A percentile compares a stretch with the other conserved stretches of the same genome.
These are phyloP conservation scores for Inga laurina DNA, from an alignment of 306 rosid species.

Conservation along the genomic window DNA sequence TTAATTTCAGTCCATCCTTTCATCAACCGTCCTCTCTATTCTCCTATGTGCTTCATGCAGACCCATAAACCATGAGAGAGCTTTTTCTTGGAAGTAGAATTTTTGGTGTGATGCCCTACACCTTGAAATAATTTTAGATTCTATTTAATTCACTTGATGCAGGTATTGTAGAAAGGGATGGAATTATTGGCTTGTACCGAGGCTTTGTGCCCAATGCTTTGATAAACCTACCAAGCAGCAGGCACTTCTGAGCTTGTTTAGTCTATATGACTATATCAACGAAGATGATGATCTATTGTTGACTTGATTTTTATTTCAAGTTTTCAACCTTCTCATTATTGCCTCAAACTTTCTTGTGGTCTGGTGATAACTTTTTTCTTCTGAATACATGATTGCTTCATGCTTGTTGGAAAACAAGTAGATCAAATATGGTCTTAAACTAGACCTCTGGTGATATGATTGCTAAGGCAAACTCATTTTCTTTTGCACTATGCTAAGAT, in stretches of 20 bases:
- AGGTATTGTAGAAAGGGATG: constrained; percentile 83
- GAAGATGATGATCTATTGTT: neutral
- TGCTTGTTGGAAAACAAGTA: neutral
- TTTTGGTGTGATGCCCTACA: neutral
- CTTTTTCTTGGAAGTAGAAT: no score
- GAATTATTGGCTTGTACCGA: constrained; percentile 77
- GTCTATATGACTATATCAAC: neutral
- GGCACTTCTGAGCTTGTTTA: constrained; percentile 45
- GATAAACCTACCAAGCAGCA: constrained; percentile 86
- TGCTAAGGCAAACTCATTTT: neutral
- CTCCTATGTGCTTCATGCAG: no score
- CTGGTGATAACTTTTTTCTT: constrained; percentile 11
- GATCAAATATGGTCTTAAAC: constrained; percentile 3
- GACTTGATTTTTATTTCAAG: neutral
- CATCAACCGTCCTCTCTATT: no score
- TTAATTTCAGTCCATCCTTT: no score
- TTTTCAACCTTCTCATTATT: neutral
- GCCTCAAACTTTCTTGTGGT: neutral
- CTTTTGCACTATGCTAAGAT: neutral
- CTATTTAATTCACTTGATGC: constrained; percentile 24
- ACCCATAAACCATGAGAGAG: no score
- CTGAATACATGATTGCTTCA: neutral
- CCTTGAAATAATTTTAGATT: neutral
- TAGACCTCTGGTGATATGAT: neutral
- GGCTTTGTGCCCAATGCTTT: constrained; percentile 90